Percentiles rank a stretch among this genome's conserved stretches.
Conservation (phyloP, 768 basidiomycete species). For the Hygrocybe coccinea region DNA sequence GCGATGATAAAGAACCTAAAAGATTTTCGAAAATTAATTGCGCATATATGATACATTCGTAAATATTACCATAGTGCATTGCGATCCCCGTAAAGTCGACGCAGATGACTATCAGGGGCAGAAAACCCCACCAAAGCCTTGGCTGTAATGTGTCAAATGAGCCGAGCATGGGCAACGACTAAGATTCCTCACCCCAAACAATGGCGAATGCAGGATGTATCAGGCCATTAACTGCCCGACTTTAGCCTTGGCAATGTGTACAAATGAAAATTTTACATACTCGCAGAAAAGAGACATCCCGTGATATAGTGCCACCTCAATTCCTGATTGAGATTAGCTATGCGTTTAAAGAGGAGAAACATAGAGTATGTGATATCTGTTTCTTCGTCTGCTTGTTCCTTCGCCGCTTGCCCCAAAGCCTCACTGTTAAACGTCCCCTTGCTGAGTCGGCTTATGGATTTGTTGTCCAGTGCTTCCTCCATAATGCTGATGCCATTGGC, state of each 20-base stretch:
- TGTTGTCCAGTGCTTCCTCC: constrained; percentile 58
- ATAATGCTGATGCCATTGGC: constrained; percentile 36
- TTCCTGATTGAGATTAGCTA: constrained; percentile 58
- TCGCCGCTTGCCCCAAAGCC: constrained; percentile 48
- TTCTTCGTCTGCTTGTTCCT: constrained; percentile 25
- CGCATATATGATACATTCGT: background rate
- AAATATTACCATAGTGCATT: constrained; percentile 67
- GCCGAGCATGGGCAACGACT: background rate
- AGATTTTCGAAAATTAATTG: constrained; percentile 12
- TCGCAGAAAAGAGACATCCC: constrained; percentile 51
- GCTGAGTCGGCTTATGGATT: constrained; percentile 53
- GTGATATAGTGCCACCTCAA: constrained; percentile 55
- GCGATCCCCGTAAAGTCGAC: constrained; percentile 56
- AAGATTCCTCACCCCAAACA: constrained; percentile 42
- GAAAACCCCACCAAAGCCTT: constrained; percentile 59
- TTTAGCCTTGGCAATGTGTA: background rate
- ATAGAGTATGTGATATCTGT: constrained; percentile 41
- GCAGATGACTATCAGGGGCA: constrained; percentile 29
- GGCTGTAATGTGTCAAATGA: constrained; percentile 28
- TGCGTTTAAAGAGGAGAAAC: constrained; percentile 62
- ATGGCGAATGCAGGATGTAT: constrained; percentile 71
- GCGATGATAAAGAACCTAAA: constrained; percentile 75
- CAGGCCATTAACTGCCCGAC: constrained; percentile 47
- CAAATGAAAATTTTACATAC: constrained; percentile 27
- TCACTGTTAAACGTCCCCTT: constrained; percentile 48